Evolutionary conservation across 352 stramenopile genomes (phyloP), one percentile per base, ranked within the genome.

Genomic region (Thraustotheca clavata): DNA sequence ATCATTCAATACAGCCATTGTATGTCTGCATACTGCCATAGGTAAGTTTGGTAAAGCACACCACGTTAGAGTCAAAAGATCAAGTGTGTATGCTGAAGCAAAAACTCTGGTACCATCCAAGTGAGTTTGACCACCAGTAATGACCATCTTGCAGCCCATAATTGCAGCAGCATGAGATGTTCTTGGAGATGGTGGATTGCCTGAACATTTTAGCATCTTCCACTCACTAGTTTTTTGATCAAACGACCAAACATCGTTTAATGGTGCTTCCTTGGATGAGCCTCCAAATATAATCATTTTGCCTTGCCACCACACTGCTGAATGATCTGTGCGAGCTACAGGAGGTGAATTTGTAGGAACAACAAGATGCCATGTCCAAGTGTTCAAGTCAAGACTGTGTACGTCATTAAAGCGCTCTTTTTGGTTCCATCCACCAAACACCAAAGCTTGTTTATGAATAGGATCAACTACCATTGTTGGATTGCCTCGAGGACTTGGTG

Each of bases 371-470:
- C 94, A 98, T n/a, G 77, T 87, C 49, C 87, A 86, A 26, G 79
- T 94, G 18, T 50, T 68, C 14, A 87, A 96, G 69, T 98, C 83
- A 18, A 98, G 76, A 33, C 97, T 78, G 73, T 98, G 86, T 57
- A 98, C 88, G 72, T 98, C 95, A 72, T 98, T 98, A 11, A 98
- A 79, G 49, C 93, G 76, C 63, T 95, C 81, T 35, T 84, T 76
- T 20, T 86, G 85, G 65, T 96, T 79, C 94, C 94, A 98, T 49
- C 95, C 94, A 43, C 95, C 95, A 75, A 98, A 98, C 36, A 98
- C 76, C 52, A 98, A 94, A 48, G 98, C 71, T 59, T 87, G 74
- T 24, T 84, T 69, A 26, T 41, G 43, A 11, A 18, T 14, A 27
- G 88, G 74, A 4, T 98, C 76, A 20, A 98, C 68, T 2, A 91